Percentiles rank a stretch among this genome's conserved stretches.
phyloP scores from a whole-genome alignment of 31 red algal species.

The Porphyra umbilicalis region DNA sequence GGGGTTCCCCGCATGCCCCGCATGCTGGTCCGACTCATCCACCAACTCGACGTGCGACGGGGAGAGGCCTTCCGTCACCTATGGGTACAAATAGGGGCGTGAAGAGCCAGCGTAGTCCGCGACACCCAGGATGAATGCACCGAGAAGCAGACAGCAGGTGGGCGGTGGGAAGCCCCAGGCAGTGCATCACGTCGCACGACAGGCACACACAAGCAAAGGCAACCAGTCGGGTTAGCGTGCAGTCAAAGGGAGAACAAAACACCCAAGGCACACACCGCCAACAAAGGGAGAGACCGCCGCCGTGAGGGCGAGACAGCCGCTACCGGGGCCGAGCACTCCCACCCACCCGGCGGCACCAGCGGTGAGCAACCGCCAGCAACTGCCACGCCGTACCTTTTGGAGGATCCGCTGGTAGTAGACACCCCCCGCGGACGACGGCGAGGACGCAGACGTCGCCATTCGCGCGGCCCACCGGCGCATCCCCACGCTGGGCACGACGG shows the following conservation, averaged over 20 bases:
- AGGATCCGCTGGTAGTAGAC: background rate
- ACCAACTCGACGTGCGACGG: conserved; percentile 29
- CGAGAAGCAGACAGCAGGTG: background rate
- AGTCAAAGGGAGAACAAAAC: background rate
- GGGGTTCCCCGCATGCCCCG: conserved; percentile 44
- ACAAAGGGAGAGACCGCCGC: background rate
- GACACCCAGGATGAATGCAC: too few species aligned
- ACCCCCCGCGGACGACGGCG: background rate
- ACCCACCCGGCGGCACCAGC: too few species aligned
- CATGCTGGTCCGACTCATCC: conserved; percentile 60
- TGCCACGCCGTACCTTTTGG: background rate
- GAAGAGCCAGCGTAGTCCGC: too few species aligned
- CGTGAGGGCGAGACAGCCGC: background rate
- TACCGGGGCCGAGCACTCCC: background rate
- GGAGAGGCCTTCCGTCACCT: conserved; percentile 39
- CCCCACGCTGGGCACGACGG: too few species aligned
- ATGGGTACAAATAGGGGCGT: too few species aligned
- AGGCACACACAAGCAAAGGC: background rate
- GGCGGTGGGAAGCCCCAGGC: background rate
- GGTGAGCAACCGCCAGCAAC: too few species aligned
- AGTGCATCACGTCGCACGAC: background rate
- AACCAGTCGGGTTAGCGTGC: too few species aligned
- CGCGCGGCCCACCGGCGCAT: background rate
- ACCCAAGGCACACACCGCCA: background rate
- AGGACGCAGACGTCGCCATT: background rate